Evolutionary conservation across 441 rosid genomes (phyloP).

Genomic region (Dalechampia spathulata): DNA sequence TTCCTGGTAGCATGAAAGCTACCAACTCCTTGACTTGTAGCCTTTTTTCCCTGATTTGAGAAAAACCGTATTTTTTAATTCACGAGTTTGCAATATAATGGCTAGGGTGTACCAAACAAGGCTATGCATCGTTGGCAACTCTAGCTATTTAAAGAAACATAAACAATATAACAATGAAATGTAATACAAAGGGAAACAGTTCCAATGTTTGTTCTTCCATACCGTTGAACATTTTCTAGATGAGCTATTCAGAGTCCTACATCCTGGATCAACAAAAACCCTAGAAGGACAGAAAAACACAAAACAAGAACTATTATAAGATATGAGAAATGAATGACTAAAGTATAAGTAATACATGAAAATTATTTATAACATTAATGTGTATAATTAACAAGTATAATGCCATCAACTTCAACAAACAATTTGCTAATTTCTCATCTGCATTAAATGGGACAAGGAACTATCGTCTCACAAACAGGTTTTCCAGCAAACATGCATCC

Average conservation of each 20-base stretch:
- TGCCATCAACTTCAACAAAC: neutral
- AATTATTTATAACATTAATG: neutral
- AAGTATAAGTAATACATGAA: neutral
- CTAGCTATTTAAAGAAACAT: neutral
- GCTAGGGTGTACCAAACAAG: neutral
- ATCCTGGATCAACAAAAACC: conserved; percentile 30
- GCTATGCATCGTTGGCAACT: neutral
- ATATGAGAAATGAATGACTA: neutral
- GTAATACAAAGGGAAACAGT: neutral
- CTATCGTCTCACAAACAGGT: neutral
- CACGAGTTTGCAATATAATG: neutral
- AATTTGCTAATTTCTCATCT: too few species aligned
- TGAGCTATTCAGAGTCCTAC: conserved; percentile 29
- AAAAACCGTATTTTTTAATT: neutral
- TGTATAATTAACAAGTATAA: too few species aligned
- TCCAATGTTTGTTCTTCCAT: conserved; percentile 12
- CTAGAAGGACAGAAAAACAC: conserved; percentile 28
- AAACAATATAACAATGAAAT: neutral
- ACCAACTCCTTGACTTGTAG: conserved; percentile 24
- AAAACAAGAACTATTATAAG: conserved; percentile 14
- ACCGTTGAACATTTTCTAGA: conserved; percentile 42
- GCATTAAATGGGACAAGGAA: neutral
- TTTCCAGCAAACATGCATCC: neutral
- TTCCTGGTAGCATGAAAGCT: conserved; percentile 23
- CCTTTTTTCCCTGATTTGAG: conserved; percentile 39